These are phyloP conservation scores for Helicostylum pulchrum DNA, from an alignment of 192 early-diverging fungal species.

Conservation along the genomic window DNA sequence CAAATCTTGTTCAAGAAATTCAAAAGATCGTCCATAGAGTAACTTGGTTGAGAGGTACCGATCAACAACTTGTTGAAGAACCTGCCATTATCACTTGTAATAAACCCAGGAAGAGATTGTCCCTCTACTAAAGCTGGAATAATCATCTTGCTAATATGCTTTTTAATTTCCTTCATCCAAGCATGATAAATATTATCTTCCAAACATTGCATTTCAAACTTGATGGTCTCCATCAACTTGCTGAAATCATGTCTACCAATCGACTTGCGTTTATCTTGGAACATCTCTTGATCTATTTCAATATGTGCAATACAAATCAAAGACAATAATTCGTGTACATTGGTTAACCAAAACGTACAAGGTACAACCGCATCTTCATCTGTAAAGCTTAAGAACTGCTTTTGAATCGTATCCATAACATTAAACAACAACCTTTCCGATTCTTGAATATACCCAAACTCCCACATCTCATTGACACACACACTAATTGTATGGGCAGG, in stretches of 20 bases:
- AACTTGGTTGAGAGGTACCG: constrained; percentile 66
- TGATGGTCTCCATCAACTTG: constrained; percentile 80
- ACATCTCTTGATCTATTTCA: constrained; percentile 62
- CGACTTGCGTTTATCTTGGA: constrained; percentile 53
- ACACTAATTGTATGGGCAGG: constrained; percentile 91
- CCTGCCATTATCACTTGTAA: constrained; percentile 84
- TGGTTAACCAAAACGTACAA: constrained; percentile 95
- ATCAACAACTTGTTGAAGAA: constrained; percentile 90
- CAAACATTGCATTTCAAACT: constrained; percentile 86
- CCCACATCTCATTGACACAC: constrained; percentile 82
- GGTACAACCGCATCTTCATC: constrained; percentile 79
- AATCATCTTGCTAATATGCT: constrained; percentile 89
- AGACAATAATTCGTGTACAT: constrained; percentile 92
- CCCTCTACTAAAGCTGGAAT: constrained; percentile 96
- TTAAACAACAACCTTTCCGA: constrained; percentile 84
- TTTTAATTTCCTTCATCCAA: constrained; percentile 98
- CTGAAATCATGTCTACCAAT: constrained; percentile 69
- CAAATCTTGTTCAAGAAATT: constrained; percentile 93
- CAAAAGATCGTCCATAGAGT: constrained; percentile 93
- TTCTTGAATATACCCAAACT: constrained; percentile 75
- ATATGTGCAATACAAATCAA: constrained; percentile 77
- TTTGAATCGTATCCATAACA: constrained; percentile 80
- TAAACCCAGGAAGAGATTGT: constrained; percentile 92
- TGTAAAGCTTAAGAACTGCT: constrained; percentile 72
- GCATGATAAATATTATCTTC: constrained; percentile 95